Conservation (phyloP, 306 rosid genomes). For the Senna tora region DNA sequence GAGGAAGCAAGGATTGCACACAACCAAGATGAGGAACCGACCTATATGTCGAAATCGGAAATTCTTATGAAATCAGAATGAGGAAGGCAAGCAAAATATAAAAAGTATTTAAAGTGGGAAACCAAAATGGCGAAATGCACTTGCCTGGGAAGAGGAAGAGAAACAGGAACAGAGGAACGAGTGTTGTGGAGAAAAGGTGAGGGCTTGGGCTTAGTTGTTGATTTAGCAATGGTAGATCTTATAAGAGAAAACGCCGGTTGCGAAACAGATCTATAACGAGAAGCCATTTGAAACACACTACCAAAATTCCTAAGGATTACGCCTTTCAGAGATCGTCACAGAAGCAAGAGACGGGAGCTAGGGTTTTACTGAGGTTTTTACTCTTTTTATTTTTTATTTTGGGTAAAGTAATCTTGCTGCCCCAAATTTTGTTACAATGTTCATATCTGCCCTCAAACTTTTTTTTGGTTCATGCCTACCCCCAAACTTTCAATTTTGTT, state of each 20-base stretch:
- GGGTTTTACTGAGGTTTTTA: constrained; percentile 52
- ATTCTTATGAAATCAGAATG: background rate
- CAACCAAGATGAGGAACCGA: constrained; percentile 58
- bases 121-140: constrained; percentile 9
- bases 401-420: no score
- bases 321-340: constrained; percentile 20
- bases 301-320: constrained; percentile 20
- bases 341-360: background rate
- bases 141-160: constrained; percentile 49
- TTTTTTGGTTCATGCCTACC: no score
- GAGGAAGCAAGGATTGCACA: constrained; percentile 79
- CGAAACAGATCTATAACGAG: constrained; percentile 74
- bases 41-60: constrained; percentile 5
- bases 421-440: no score
- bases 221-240: constrained; percentile 56
- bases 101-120: background rate
- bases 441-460: no score
- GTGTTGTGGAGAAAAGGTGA: background rate
- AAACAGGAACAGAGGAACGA: background rate
- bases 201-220: constrained; percentile 1
- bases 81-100: background rate
- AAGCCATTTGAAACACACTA: constrained; percentile 60
- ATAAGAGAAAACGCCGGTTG: constrained; percentile 61
- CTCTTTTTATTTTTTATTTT: background rate
- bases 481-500: no score